A percentile compares a stretch with the other conserved stretches of the same genome.
Evolutionary conservation across 1,284 basidiomycete genomes (phyloP).

Genomic region (Fomitopsis pinicola): DNA sequence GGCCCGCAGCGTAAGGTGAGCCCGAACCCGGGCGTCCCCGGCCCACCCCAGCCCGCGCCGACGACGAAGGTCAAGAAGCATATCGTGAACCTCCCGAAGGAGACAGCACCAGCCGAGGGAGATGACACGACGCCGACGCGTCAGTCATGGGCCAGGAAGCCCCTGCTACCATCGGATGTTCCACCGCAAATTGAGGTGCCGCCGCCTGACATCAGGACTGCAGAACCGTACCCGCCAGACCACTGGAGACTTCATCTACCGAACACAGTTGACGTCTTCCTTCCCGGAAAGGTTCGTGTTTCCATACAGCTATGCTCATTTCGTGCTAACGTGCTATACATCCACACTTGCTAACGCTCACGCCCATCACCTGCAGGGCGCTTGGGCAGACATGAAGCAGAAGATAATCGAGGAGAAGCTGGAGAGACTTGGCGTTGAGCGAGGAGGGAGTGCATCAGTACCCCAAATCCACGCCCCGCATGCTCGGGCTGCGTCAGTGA

Average conservation of each 20-base stretch:
- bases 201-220: constrained; percentile 47
- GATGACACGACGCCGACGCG: constrained; percentile 38
- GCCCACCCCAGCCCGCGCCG: constrained; percentile 21
- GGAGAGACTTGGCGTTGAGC: constrained; percentile 72
- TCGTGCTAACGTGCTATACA: not conserved
- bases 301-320: not conserved
- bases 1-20: constrained; percentile 72
- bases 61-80: constrained; percentile 60
- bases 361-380: constrained; percentile 35
- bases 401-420: constrained; percentile 74
- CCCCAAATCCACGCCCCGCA: constrained; percentile 67
- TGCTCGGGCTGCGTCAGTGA: constrained; percentile 73
- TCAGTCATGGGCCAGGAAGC: constrained; percentile 58
- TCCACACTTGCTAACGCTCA: not conserved
- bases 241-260: constrained; percentile 52
- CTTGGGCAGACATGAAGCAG: constrained; percentile 70
- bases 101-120: constrained; percentile 46
- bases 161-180: constrained; percentile 42
- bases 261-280: constrained; percentile 67
- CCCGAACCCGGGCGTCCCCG: constrained; percentile 35
- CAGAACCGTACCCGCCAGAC: constrained; percentile 60
- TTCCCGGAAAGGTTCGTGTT: constrained; percentile 68
- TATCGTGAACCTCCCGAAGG: constrained; percentile 68
- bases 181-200: constrained; percentile 31
- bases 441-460: constrained; percentile 49